Evolutionary conservation across 2,329 filamentous ascomycete species (phyloP), one percentile per base, ranked within the genome.

Genomic region (Colletotrichum ledebouriae): DNA sequence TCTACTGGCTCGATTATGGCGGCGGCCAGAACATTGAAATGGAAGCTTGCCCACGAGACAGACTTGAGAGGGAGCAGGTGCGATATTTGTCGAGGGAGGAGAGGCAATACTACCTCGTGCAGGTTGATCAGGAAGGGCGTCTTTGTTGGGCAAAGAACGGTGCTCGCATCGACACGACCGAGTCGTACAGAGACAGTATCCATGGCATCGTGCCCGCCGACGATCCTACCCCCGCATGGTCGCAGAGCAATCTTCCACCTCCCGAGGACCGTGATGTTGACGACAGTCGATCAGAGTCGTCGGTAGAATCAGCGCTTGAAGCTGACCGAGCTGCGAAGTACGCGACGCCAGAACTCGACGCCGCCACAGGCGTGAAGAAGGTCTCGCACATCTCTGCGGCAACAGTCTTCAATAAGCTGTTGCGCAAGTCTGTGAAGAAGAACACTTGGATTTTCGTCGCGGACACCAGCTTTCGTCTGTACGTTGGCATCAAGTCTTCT

Each of bases 361-460:
- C 88, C 4, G 86, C 86, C 0, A 89, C 87, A 67, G 89, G 90
- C 22, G 44, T 82, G 33, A 80, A 81, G 69, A 84, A 82, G 71
- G 76, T 85, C 13, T 87, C 86, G 55, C 89, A 94, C 74, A 83
- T 94, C 3, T 92, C 88, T 5, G 88, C 91, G 1, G 88, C 90
- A 0, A 90, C 91, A 1, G 85, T 97, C 3, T 87, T 95, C 76
- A 93, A 96, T 77, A 91, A 92, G 71, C 83, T 97, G 6, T 84
- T 96, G 15, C 88, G 92, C 69, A 91, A 93, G 71, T 90, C 92
- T 0, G 92, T 94, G 44, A 92, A 90, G 78, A 94, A 94, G 71
- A 94, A 95, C 75, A 96, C 92, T 4, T 97, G 94, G 94, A 97
- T 97, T 71, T 98, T 97, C 74, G 94, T 94, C 7, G 91, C 92